A percentile compares a stretch with the other conserved stretches of the same genome.
phyloP scores from a whole-genome alignment of 2,329 filamentous ascomycete species.

The Arthroderma uncinatum region DNA sequence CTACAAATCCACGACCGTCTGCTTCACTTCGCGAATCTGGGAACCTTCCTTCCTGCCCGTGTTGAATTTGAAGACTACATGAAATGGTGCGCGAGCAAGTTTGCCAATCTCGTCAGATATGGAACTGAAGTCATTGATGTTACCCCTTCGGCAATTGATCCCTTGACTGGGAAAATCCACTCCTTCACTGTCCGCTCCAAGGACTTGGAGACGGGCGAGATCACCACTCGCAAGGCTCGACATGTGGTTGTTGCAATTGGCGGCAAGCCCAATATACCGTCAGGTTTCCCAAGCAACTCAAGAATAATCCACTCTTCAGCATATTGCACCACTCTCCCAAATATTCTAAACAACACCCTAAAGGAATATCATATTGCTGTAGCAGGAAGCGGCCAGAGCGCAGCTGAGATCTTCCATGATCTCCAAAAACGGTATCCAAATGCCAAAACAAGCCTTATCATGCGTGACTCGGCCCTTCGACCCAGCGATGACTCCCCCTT shows the following conservation, averaged over 20 bases:
- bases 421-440: slow-evolving; percentile 74
- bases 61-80: slow-evolving; percentile 93
- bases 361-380: slow-evolving; percentile 65
- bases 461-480: slow-evolving; percentile 70
- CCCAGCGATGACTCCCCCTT: slow-evolving; percentile 95
- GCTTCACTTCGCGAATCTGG: slow-evolving; percentile 79
- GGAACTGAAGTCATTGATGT: slow-evolving; percentile 65
- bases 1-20: slow-evolving; percentile 70
- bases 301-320: slow-evolving; percentile 80
- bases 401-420: slow-evolving; percentile 91
- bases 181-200: slow-evolving; percentile 58
- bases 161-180: slow-evolving; percentile 43
- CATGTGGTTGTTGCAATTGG: slow-evolving; percentile 55
- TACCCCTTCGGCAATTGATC: slow-evolving; percentile 44
- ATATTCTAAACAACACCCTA: slow-evolving; percentile 29
- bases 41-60: slow-evolving; percentile 75
- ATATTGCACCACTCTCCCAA: slow-evolving; percentile 48
- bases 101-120: slow-evolving; percentile 63
- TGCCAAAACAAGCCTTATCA: slow-evolving; percentile 63
- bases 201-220: slow-evolving; percentile 41
- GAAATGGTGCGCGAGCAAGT: slow-evolving; percentile 76
- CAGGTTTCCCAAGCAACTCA: slow-evolving; percentile 56
- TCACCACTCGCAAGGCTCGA: slow-evolving; percentile 31
- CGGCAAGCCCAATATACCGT: slow-evolving; percentile 59
- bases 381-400: slow-evolving; percentile 79